These are phyloP conservation scores for Salix dunnii DNA, from an alignment of 345 rosid species.

Conservation along the genomic window DNA sequence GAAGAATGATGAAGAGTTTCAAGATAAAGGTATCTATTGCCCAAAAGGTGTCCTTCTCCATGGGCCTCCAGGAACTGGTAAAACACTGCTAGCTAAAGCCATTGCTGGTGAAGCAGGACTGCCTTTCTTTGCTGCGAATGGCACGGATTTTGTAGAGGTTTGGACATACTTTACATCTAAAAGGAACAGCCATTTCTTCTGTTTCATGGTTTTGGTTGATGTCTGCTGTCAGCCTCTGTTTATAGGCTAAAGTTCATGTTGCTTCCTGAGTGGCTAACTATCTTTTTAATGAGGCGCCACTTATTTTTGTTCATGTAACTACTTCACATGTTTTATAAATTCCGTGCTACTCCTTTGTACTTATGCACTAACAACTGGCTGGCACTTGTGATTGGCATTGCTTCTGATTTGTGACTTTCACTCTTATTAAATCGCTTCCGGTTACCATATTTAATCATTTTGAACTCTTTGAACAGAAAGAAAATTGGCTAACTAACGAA, in stretches of 20 bases:
- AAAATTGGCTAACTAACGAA: conserved; percentile 16
- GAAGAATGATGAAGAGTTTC: conserved; percentile 90
- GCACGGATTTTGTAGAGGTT: conserved; percentile 97
- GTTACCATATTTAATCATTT: background rate
- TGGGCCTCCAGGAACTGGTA: conserved; percentile 98
- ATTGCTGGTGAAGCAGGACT: conserved; percentile 99
- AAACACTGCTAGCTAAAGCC: conserved; percentile 94
- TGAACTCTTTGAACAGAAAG: conserved; percentile 4
- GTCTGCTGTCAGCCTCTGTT: no score
- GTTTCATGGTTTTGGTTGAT: no score
- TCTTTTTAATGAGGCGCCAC: no score
- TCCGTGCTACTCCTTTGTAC: no score
- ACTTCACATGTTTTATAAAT: no score
- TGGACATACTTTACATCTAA: conserved; percentile 9
- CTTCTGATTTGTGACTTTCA: background rate
- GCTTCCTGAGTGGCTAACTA: no score
- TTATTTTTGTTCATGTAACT: no score
- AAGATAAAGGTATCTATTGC: conserved; percentile 86
- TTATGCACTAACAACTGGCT: no score
- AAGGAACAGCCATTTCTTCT: background rate
- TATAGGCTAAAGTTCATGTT: no score
- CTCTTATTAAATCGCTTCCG: background rate
- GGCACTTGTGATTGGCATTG: no score
- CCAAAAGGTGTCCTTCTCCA: conserved; percentile 97
- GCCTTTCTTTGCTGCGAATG: conserved; percentile 94